Evolutionary conservation across 441 rosid genomes (phyloP).

Genomic region (Kokia cookei): DNA sequence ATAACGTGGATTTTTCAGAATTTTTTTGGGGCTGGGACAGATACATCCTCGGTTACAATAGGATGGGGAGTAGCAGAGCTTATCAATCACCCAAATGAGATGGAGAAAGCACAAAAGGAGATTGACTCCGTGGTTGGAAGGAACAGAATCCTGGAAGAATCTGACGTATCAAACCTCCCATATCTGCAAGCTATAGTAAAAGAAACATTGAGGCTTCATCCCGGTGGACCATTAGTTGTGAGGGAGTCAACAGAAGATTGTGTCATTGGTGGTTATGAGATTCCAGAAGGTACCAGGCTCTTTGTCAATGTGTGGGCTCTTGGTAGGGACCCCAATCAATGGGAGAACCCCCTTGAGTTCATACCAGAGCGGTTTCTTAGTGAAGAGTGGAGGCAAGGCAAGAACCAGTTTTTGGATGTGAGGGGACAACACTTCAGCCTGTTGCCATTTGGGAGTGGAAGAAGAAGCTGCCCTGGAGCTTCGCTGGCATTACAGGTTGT

Average conservation of each 20-base stretch:
- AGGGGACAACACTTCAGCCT: conserved; percentile 40
- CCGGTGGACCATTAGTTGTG: conserved; percentile 50
- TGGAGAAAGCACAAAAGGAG: conserved; percentile 47
- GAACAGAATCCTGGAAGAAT: conserved; percentile 41
- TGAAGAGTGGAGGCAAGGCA: conserved; percentile 19
- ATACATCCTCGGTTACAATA: conserved; percentile 47
- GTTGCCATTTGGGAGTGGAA: conserved; percentile 60
- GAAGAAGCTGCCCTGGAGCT: conserved; percentile 71
- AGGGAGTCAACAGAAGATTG: conserved; percentile 55
- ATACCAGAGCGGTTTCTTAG: conserved; percentile 56
- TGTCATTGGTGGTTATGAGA: conserved; percentile 33
- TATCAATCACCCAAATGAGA: conserved; percentile 47
- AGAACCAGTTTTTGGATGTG: conserved; percentile 33
- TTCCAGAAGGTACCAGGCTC: conserved; percentile 51
- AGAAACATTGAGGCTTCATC: conserved; percentile 65
- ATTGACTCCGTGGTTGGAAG: conserved; percentile 45
- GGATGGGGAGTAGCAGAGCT: conserved; percentile 72
- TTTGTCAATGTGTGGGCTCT: conserved; percentile 56
- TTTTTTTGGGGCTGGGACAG: conserved; percentile 62
- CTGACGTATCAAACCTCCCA: conserved; percentile 43
- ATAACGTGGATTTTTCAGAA: conserved; percentile 28
- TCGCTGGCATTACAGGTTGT: conserved; percentile 38
- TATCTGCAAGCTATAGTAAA: conserved; percentile 52
- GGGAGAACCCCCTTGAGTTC: conserved; percentile 55
- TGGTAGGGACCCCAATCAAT: conserved; percentile 46